Base-by-base conservation (phyloP, 805 yeast species). In the Candida ulmi region DNA sequence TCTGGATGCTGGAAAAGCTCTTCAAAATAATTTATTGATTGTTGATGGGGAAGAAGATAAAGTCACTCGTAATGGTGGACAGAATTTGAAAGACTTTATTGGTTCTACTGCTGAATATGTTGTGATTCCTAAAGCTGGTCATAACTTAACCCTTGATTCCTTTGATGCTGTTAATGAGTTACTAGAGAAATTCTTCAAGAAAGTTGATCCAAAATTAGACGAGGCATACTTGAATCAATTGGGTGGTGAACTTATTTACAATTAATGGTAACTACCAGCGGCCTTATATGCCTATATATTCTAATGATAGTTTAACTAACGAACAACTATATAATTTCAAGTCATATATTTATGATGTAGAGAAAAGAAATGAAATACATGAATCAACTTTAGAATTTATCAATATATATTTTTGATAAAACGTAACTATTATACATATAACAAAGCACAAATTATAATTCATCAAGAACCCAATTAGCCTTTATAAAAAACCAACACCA, bases 61-160 rank as follows among this genome's bases (percentile, higher is more conserved):
- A 35, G 48, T 54, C 3, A 54, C 58, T 3, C 44, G 43, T 16
- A 33, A 41, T 17, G 55, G 58, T 2, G 58, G 58, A 6, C 36
- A 36, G 6, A 32, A 43, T 1, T 54, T 50, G 23, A 48, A 52
- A 21, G 51, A 48, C 3, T 33, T 52, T 2, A 16, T 50, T 11
- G 56, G 55, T 13, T 25, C 40, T 5, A 33, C 39, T 5, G 41
- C 39, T n/a, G 35, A 46, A 2, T 54, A 54, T 35, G 29, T 35
- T n/a, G 33, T 36, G 7, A n/a, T 54, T 25, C 40, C 40, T 17
- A 29, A 44, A 12, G 46, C 50, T 5, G 58, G 58, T 1, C 58
- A 54, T 23, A 54, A 54, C 31, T 18, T 54, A 33, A 41, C 43
- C 35, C 28, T 54, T 15, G 56, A 52, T 25, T 39, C 42, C 0